Evolutionary conservation across 768 basidiomycete species (phyloP), one percentile per base, ranked within the genome.

Genomic region (Agaricus subrufescens): DNA sequence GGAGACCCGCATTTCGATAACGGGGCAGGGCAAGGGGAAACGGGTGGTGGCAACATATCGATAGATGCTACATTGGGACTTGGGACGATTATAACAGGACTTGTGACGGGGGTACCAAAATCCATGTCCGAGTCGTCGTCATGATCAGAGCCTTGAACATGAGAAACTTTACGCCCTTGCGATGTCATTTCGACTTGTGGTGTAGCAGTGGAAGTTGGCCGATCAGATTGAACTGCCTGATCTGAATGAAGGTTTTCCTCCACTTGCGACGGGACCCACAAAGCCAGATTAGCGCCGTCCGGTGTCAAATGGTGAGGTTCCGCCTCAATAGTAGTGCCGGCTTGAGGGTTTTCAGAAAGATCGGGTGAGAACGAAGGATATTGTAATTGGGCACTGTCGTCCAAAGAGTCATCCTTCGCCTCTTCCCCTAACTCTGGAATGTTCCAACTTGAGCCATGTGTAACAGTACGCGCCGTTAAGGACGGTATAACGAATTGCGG

Each of bases 41-140:
- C 14, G 1, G 53, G 53, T 10, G 53, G 46, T 4, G 53, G 53
- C 9, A 54, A 38, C 34, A 54, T 19, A 9, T 54, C 53, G 6
- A 48, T 54, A 6, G 25, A 9, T 15, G 19, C 46, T 19, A 39
- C 26, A 10, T 40, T 47, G 12, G 46, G 46, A 9, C 46, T 38
- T 6, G 53, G 46, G 9, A 54, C 46, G 31, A 54, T 54, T 14
- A 54, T 54, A 9, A 54, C 53, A 37, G 53, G 53, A 19, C 53
- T 54, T 7, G 53, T 54, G n/a, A 54, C 53, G 10, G 53, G 53
- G 4, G 53, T 54, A 40, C 53, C 53, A 26, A 54, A 54, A 27
- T 54, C 53, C 53, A 54, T 54, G 30, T 54, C 53, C 10, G 53
- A 54, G 40, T 54, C 53, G 3, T 54, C 53, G 27, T 46, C 53